Evolutionary conservation across 1,139 yeast genomes (phyloP).

Genomic region (Taiozyma sp.): DNA sequence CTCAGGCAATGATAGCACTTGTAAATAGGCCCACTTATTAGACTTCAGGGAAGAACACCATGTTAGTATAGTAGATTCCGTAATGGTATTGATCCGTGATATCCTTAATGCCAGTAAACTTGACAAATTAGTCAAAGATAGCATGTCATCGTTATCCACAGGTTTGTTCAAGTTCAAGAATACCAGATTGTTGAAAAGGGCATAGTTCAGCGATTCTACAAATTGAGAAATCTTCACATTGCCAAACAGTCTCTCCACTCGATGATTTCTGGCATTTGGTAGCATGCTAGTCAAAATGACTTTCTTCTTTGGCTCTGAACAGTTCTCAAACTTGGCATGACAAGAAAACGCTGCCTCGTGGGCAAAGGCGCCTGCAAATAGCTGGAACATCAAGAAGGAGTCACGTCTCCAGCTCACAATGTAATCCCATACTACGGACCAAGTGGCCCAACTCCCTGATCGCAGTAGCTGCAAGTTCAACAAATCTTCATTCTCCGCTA

Average conservation of each 20-base stretch:
- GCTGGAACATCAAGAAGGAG: constrained; percentile 21
- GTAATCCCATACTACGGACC: constrained; percentile 27
- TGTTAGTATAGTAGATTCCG: constrained; percentile 14
- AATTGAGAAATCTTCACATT: constrained; percentile 15
- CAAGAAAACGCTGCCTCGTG: constrained; percentile 17
- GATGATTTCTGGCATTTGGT: constrained; percentile 14
- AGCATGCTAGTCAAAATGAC: constrained; percentile 9
- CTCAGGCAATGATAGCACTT: constrained; percentile 15
- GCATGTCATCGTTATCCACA: constrained; percentile 11
- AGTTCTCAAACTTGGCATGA: constrained; percentile 15
- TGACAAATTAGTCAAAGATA: constrained; percentile 14
- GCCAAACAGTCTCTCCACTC: constrained; percentile 22
- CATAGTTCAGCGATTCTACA: constrained; percentile 10
- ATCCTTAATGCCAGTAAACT: constrained; percentile 16
- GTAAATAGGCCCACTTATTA: constrained; percentile 18
- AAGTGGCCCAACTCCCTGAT: constrained; percentile 20
- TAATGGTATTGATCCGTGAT: constrained; percentile 6
- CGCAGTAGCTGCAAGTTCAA: constrained; percentile 18
- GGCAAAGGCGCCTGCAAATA: constrained; percentile 23
- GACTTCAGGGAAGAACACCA: constrained; percentile 20
- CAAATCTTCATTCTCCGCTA: constrained; percentile 20
- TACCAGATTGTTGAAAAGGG: constrained; percentile 11
- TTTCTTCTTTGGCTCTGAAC: constrained; percentile 10
- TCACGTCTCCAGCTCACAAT: constrained; percentile 24
- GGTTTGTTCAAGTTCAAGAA: constrained; percentile 16